Conservation (phyloP, 108 stramenopile genomes). For the Schizochytrium sp. region DNA sequence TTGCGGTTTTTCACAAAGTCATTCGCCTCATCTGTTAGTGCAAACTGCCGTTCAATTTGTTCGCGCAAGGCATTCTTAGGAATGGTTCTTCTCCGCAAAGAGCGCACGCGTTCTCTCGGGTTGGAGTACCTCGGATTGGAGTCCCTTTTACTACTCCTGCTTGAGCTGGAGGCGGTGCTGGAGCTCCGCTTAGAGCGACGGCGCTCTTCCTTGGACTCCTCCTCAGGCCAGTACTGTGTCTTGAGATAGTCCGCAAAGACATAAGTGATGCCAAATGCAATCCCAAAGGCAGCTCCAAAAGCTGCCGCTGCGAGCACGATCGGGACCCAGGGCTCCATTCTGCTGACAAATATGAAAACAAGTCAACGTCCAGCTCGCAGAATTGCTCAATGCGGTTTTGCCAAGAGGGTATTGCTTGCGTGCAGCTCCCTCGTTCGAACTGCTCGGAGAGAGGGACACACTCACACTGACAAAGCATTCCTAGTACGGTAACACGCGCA, state of each 20-base stretch:
- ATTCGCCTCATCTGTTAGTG: constrained; percentile 14
- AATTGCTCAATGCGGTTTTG: no score
- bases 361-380: background rate
- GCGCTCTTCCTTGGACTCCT: background rate
- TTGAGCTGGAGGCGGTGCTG: background rate
- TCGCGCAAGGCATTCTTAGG: background rate
- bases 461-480: no score
- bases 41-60: background rate
- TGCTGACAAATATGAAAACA: background rate
- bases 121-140: background rate
- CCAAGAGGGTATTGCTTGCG: no score
- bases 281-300: background rate
- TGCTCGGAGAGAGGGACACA: no score
- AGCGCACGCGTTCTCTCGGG: background rate
- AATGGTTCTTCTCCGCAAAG: background rate
- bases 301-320: background rate
- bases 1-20: background rate
- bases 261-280: background rate
- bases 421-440: no score
- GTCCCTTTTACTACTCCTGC: no score
- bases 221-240: background rate
- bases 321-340: background rate
- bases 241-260: no score
- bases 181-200: background rate
- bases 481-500: no score